These are phyloP conservation scores for Fusarium sp. DNA, from an alignment of 2,329 filamentous ascomycete genomes.

Conservation along the genomic window DNA sequence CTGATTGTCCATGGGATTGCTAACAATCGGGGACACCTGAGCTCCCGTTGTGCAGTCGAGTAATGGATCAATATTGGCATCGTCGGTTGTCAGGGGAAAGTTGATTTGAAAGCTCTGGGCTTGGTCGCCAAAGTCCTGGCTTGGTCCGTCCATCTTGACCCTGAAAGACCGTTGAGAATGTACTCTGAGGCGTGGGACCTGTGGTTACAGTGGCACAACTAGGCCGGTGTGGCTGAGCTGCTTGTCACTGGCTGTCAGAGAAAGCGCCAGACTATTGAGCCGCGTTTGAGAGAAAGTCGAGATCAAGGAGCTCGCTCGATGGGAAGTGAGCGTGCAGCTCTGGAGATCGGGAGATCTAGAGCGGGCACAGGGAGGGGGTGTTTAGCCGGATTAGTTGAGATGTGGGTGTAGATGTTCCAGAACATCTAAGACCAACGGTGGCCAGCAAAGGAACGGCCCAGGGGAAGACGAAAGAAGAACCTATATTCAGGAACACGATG, in stretches of 20 bases:
- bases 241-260: neutral
- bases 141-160: conserved; percentile 18
- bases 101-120: neutral
- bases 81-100: neutral
- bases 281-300: neutral
- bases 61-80: conserved; percentile 33
- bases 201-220: neutral
- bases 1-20: neutral
- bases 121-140: neutral
- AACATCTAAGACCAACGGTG: neutral
- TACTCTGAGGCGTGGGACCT: neutral
- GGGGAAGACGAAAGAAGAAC: neutral
- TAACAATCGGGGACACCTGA: neutral
- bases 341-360: neutral
- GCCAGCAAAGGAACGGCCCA: neutral
- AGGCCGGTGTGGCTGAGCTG: neutral
- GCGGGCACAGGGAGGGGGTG: conserved; percentile 1
- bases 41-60: conserved; percentile 4
- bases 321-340: neutral
- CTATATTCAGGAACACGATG: neutral
- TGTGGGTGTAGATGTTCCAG: neutral
- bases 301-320: neutral
- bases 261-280: neutral
- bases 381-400: neutral
- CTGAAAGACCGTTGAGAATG: neutral